A percentile compares a stretch with the other conserved stretches of the same genome.
These are phyloP conservation scores for Trichoderma atrobrunneum DNA, from an alignment of 2,329 filamentous ascomycete species.

Conservation along the genomic window DNA sequence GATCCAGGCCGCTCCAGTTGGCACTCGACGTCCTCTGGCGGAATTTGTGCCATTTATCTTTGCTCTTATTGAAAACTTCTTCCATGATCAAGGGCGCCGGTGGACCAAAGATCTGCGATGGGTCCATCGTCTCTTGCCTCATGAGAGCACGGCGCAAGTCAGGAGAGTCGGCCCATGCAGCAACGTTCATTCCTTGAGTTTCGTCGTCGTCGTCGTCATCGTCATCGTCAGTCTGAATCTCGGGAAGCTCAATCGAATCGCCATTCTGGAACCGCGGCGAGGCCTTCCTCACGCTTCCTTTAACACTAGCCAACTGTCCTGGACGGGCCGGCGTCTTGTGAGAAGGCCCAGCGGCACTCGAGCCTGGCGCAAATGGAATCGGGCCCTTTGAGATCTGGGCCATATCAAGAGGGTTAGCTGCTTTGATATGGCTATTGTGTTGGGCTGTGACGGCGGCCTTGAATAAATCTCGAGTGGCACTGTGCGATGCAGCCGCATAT, in stretches of 20 bases:
- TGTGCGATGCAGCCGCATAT: slow-evolving; percentile 58
- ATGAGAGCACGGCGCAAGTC: slow-evolving; percentile 73
- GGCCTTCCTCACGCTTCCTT: slow-evolving; percentile 63
- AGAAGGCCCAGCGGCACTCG: slow-evolving; percentile 52
- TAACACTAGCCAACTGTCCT: slow-evolving; percentile 40
- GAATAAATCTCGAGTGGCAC: slow-evolving; percentile 57
- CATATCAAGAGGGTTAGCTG: slow-evolving; percentile 73
- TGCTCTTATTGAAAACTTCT: slow-evolving; percentile 89
- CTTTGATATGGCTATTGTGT: slow-evolving; percentile 62
- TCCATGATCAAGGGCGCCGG: slow-evolving; percentile 90
- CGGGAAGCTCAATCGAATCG: slow-evolving; percentile 86
- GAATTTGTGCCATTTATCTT: slow-evolving; percentile 83
- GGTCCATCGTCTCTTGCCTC: slow-evolving; percentile 81
- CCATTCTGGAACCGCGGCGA: slow-evolving; percentile 86
- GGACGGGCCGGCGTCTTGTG: slow-evolving; percentile 70
- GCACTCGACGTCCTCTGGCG: slow-evolving; percentile 88
- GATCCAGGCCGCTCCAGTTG: slow-evolving; percentile 83
- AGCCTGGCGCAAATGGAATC: slow-evolving; percentile 80
- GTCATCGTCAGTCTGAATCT: slow-evolving; percentile 94
- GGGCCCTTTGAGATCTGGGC: slow-evolving; percentile 83
- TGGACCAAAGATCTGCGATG: slow-evolving; percentile 81
- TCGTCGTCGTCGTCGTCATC: slow-evolving; percentile 78
- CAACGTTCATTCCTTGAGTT: slow-evolving; percentile 54
- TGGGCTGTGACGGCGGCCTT: slow-evolving; percentile 65
- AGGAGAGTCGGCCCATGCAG: slow-evolving; percentile 86